Conservation (phyloP, 768 basidiomycete species). For the Nidularia pulvinata region DNA sequence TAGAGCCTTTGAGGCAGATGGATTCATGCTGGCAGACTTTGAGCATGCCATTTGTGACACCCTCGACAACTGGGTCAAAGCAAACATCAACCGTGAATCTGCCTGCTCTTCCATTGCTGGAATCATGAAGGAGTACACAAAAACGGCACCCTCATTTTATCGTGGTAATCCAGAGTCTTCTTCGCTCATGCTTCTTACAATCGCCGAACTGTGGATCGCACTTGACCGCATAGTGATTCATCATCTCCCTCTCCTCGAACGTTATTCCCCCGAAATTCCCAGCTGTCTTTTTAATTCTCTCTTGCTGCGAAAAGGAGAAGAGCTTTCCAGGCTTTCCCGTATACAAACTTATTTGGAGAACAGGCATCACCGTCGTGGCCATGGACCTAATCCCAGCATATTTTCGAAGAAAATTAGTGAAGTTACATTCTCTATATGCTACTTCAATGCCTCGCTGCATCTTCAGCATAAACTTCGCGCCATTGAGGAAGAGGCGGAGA, state of each 20-base stretch:
- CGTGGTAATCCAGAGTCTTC: slow-evolving; percentile 28
- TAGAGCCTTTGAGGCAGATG: slow-evolving; percentile 1
- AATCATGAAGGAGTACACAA: slow-evolving; percentile 19
- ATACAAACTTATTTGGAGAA: slow-evolving; percentile 24
- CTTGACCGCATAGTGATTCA: slow-evolving; percentile 33
- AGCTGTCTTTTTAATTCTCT: slow-evolving; percentile 33
- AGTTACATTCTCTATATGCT: slow-evolving; percentile 29
- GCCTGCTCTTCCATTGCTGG: slow-evolving; percentile 15
- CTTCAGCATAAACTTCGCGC: slow-evolving; percentile 15
- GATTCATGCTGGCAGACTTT: slow-evolving; percentile 27
- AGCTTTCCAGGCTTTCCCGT: slow-evolving; percentile 19
- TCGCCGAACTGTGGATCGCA: slow-evolving; percentile 47
- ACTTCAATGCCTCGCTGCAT: slow-evolving; percentile 17
- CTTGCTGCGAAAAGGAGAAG: slow-evolving; percentile 27
- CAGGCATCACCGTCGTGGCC: slow-evolving; percentile 14
- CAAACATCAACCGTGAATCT: slow-evolving; percentile 7
- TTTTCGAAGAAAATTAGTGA: slow-evolving; percentile 19
- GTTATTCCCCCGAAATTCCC: slow-evolving; percentile 47
- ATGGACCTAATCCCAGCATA: slow-evolving; percentile 19
- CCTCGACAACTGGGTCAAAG: slow-evolving; percentile 28
- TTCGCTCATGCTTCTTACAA: slow-evolving; percentile 42
- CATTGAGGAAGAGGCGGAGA: slow-evolving; percentile 23
- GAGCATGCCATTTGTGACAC: slow-evolving; percentile 24
- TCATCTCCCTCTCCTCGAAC: slow-evolving; percentile 31
- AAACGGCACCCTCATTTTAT: slow-evolving; percentile 15